These are phyloP conservation scores for Thelonectria discophora DNA, from an alignment of 2,329 filamentous ascomycete genomes.

Conservation along the genomic window DNA sequence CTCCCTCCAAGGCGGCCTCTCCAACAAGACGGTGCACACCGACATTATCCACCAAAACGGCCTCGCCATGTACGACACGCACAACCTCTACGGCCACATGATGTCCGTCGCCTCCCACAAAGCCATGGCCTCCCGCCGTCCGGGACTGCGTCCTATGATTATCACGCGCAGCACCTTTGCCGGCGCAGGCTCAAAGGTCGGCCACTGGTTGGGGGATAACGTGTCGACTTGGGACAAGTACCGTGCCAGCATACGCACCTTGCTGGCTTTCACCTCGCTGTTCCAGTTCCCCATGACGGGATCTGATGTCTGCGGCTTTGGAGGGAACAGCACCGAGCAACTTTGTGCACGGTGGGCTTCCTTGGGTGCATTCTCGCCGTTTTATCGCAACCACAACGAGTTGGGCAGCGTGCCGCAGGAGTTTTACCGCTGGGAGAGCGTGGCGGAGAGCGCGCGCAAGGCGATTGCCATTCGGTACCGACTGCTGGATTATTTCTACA, in stretches of 20 bases:
- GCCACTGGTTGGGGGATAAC: conserved; percentile 63
- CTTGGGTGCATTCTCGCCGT: conserved; percentile 3
- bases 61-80: conserved; percentile 63
- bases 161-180: conserved; percentile 82
- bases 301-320: conserved; percentile 5
- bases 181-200: conserved; percentile 71
- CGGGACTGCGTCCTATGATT: conserved; percentile 70
- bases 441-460: conserved; percentile 12
- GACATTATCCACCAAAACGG: conserved; percentile 35
- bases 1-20: conserved; percentile 22
- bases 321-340: background rate
- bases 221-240: background rate
- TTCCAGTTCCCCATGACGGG: conserved; percentile 3
- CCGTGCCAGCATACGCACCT: background rate
- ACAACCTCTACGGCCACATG: conserved; percentile 81
- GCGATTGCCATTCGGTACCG: conserved; percentile 20
- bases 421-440: background rate
- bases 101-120: conserved; percentile 73
- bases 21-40: conserved; percentile 38
- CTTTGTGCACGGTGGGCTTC: conserved; percentile 9
- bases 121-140: conserved; percentile 73
- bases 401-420: conserved; percentile 2
- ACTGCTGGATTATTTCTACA: conserved; percentile 25
- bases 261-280: background rate
- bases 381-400: conserved; percentile 11